Evolutionary conservation across 2,329 filamentous ascomycete genomes (phyloP).

Genomic region (Fusarium hainanense): DNA sequence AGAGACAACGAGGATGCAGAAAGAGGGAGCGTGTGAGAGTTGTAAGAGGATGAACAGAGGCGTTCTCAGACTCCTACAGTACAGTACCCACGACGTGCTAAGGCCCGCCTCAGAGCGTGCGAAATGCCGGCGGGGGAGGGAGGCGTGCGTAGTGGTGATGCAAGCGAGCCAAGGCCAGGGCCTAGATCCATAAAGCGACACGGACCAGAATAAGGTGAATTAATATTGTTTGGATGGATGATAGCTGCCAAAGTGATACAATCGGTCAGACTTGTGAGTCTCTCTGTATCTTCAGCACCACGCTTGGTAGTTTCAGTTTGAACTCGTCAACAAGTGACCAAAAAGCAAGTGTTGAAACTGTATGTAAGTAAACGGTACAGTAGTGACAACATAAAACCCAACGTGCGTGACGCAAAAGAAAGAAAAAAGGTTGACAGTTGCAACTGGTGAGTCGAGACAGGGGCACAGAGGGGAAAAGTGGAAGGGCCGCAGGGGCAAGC

Average conservation of each 20-base stretch:
- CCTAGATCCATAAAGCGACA: conserved; percentile 46
- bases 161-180: conserved; percentile 47
- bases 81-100: conserved; percentile 28
- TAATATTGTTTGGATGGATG: conserved; percentile 16
- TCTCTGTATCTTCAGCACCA: conserved; percentile 12
- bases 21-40: conserved; percentile 36
- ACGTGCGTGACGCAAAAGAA: conserved; percentile 32
- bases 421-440: conserved; percentile 35
- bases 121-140: conserved; percentile 46
- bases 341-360: conserved; percentile 27
- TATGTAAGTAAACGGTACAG: conserved; percentile 6
- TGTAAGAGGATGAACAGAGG: conserved; percentile 41
- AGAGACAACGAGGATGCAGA: conserved; percentile 34
- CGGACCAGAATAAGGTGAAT: conserved; percentile 29
- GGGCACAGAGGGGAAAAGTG: conserved; percentile 43
- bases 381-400: conserved; percentile 2
- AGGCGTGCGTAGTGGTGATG: conserved; percentile 47
- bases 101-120: conserved; percentile 40
- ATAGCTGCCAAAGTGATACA: conserved; percentile 21
- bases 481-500: conserved; percentile 46
- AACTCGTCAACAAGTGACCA: conserved; percentile 12
- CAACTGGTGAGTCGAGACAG: conserved; percentile 38
- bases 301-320: conserved; percentile 9
- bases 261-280: conserved; percentile 9
- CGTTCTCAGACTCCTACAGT: conserved; percentile 41